A percentile compares a stretch with the other conserved stretches of the same genome.
These are phyloP conservation scores for Fusarium fujikuroi DNA, from an alignment of 2,329 filamentous ascomycete species.

Conservation along the genomic window DNA sequence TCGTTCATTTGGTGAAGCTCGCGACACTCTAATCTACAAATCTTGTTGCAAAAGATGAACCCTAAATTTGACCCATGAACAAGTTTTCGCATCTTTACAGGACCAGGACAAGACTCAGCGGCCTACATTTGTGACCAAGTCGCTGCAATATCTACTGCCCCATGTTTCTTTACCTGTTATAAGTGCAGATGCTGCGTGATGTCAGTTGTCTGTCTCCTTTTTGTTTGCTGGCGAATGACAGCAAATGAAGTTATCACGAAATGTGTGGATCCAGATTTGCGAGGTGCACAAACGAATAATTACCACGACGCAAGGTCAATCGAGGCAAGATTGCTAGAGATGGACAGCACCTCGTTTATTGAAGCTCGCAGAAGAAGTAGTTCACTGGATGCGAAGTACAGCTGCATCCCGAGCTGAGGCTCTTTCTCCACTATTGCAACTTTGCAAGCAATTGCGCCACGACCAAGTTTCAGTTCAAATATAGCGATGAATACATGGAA, in stretches of 20 bases:
- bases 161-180: accelerated
- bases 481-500: accelerated
- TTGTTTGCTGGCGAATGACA: background rate
- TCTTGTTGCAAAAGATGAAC: background rate
- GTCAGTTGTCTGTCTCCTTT: background rate
- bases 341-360: background rate
- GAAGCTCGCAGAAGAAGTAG: accelerated
- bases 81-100: background rate
- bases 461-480: background rate
- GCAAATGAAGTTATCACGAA: background rate
- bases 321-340: accelerated
- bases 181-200: accelerated
- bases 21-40: background rate
- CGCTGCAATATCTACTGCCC: accelerated
- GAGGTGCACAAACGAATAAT: background rate
- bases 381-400: accelerated
- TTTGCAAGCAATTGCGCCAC: too few relatives aligned
- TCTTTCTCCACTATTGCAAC: background rate
- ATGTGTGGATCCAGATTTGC: background rate
- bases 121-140: accelerated
- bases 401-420: background rate
- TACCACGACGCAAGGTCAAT: too few relatives aligned
- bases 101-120: accelerated
- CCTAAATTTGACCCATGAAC: background rate
- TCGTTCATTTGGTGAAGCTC: accelerated